Evolutionary conservation across 805 yeast species (phyloP).

Genomic region (Cyberlindnera samutprakarnensis): DNA sequence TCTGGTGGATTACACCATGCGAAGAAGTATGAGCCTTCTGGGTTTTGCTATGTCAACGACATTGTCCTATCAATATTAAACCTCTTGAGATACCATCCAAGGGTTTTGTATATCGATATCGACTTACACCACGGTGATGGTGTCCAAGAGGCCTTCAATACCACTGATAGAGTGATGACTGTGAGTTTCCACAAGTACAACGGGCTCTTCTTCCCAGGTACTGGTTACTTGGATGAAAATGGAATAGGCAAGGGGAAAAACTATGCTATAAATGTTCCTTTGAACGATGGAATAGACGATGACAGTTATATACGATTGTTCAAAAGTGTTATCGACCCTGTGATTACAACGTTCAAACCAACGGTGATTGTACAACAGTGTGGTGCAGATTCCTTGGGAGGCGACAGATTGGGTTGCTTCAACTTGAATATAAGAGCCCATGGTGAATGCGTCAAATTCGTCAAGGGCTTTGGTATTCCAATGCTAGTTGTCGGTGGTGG

Average conservation of each 20-base stretch:
- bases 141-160: conserved; percentile 93
- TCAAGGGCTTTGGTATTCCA: conserved; percentile 85
- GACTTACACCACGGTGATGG: conserved; percentile 98
- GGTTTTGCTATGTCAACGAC: conserved; percentile 93
- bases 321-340: conserved; percentile 84
- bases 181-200: conserved; percentile 89
- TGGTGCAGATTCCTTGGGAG: conserved; percentile 94
- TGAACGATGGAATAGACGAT: conserved; percentile 94
- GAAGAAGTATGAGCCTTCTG: conserved; percentile 87
- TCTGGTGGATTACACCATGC: conserved; percentile 98
- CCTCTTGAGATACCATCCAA: conserved; percentile 78
- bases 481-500: conserved; percentile 94
- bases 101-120: conserved; percentile 89
- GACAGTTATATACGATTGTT: conserved; percentile 68
- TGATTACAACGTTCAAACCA: conserved; percentile 87
- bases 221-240: conserved; percentile 84
- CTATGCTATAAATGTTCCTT: conserved; percentile 84
- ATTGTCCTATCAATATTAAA: conserved; percentile 85
- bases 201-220: conserved; percentile 96
- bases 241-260: conserved; percentile 89
- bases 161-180: conserved; percentile 94
- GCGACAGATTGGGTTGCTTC: conserved; percentile 91
- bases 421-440: conserved; percentile 88
- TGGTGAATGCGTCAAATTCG: conserved; percentile 88
- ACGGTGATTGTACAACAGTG: conserved; percentile 92